phyloP scores from a whole-genome alignment of 306 rosid species.

The Acacia confusa region DNA sequence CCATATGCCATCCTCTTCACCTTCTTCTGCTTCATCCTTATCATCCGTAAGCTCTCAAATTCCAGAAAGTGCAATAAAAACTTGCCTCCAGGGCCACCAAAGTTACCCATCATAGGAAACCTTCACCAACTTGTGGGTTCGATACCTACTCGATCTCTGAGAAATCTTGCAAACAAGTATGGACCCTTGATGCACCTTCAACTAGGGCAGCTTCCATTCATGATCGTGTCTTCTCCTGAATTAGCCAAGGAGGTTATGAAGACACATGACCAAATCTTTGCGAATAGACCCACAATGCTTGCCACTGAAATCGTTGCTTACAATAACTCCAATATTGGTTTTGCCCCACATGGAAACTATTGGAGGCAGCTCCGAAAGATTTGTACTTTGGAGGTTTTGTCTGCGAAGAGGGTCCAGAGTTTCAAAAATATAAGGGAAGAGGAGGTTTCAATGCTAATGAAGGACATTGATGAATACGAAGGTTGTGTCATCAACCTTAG shows the following conservation, averaged over 20 bases:
- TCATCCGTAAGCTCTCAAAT: background rate
- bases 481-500: background rate
- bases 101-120: background rate
- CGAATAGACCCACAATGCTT: background rate
- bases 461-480: background rate
- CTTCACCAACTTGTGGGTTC: background rate
- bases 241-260: background rate
- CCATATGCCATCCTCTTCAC: background rate
- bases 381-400: background rate
- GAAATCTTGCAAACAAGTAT: background rate
- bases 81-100: background rate
- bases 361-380: background rate
- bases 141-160: background rate
- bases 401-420: background rate
- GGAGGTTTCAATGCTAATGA: background rate
- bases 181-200: background rate
- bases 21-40: background rate
- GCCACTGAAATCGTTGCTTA: background rate
- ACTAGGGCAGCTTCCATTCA: background rate
- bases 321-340: background rate
- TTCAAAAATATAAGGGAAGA: background rate
- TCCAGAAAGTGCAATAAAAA: background rate
- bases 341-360: background rate
- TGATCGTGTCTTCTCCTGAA: background rate
- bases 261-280: background rate